A percentile compares a stretch with the other conserved stretches of the same genome.
Evolutionary conservation across 192 early-diverging fungal species (phyloP).

Genomic region (Phycomyces nitens): DNA sequence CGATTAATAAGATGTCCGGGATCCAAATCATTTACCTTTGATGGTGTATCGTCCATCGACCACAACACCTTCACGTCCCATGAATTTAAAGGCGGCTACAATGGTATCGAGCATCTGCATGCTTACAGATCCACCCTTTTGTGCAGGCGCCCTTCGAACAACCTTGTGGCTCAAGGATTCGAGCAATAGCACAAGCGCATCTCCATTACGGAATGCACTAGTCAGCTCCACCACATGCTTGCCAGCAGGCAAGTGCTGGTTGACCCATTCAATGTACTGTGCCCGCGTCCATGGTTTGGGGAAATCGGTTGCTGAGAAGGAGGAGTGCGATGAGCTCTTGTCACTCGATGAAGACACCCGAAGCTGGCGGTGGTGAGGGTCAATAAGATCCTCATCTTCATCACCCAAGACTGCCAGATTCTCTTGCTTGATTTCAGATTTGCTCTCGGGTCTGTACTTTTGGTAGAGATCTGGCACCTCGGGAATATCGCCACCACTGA

Average conservation of each 20-base stretch:
- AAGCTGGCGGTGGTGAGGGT: slow-evolving; percentile 21
- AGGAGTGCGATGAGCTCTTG: neutral
- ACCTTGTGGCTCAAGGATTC: slow-evolving; percentile 45
- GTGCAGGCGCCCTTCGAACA: slow-evolving; percentile 43
- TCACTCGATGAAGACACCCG: neutral
- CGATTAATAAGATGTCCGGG: neutral
- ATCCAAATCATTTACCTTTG: slow-evolving; percentile 38
- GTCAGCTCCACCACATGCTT: slow-evolving; percentile 42
- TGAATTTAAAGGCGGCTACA: slow-evolving; percentile 53
- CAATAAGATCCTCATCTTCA: slow-evolving; percentile 25
- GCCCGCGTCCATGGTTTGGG: slow-evolving; percentile 24
- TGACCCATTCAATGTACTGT: slow-evolving; percentile 51
- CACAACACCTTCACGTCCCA: slow-evolving; percentile 52
- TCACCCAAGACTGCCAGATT: neutral
- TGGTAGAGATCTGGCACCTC: neutral
- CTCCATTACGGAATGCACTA: slow-evolving; percentile 45
- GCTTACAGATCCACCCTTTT: slow-evolving; percentile 42
- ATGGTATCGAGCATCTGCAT: slow-evolving; percentile 52
- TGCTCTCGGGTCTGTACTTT: no score
- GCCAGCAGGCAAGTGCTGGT: slow-evolving; percentile 34
- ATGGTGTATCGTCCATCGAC: slow-evolving; percentile 49
- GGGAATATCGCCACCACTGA: neutral
- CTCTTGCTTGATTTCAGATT: no score
- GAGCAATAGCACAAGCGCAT: slow-evolving; percentile 44
- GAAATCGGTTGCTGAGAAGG: neutral